Evolutionary conservation across 2,329 filamentous ascomycete genomes (phyloP).

Genomic region (Pyricularia pennisetigena): DNA sequence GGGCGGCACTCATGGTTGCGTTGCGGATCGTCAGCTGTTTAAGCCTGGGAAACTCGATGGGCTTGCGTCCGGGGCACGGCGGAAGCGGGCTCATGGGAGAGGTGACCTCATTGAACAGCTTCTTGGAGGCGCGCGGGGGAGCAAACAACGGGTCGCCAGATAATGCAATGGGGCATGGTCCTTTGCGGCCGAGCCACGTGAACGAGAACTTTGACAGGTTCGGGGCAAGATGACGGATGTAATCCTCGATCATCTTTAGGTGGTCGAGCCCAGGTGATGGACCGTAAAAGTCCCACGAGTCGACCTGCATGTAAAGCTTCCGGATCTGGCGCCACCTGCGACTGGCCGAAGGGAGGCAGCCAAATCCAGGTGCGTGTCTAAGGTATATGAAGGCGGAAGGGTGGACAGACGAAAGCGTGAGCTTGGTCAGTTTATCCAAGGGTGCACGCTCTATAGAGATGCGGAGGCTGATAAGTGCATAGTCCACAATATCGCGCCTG

Average conservation of each 20-base stretch:
- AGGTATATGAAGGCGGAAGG: constrained; percentile 69
- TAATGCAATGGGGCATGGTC: constrained; percentile 64
- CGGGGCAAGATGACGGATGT: constrained; percentile 59
- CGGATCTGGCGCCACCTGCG: constrained; percentile 71
- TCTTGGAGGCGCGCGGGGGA: constrained; percentile 39
- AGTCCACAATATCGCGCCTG: constrained; percentile 72
- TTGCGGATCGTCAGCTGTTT: constrained; percentile 64
- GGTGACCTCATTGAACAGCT: constrained; percentile 56
- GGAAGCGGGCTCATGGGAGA: constrained; percentile 55
- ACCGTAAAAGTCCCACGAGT: constrained; percentile 56
- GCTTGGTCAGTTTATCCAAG: constrained; percentile 52
- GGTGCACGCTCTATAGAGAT: constrained; percentile 71
- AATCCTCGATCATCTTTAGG: constrained; percentile 72
- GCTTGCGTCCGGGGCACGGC: constrained; percentile 34
- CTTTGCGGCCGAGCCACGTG: constrained; percentile 63
- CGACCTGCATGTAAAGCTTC: constrained; percentile 62
- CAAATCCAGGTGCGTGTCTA: constrained; percentile 64
- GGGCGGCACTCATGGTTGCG: constrained; percentile 57
- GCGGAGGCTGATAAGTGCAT: constrained; percentile 76
- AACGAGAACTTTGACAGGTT: constrained; percentile 64
- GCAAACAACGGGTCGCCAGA: constrained; percentile 61
- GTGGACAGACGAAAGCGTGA: constrained; percentile 67
- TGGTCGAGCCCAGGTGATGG: constrained; percentile 55
- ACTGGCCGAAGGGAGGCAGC: constrained; percentile 60
- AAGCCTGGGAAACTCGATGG: constrained; percentile 58